Base-by-base conservation (phyloP, 2,329 filamentous ascomycete species). In the Fusarium beomiforme region DNA sequence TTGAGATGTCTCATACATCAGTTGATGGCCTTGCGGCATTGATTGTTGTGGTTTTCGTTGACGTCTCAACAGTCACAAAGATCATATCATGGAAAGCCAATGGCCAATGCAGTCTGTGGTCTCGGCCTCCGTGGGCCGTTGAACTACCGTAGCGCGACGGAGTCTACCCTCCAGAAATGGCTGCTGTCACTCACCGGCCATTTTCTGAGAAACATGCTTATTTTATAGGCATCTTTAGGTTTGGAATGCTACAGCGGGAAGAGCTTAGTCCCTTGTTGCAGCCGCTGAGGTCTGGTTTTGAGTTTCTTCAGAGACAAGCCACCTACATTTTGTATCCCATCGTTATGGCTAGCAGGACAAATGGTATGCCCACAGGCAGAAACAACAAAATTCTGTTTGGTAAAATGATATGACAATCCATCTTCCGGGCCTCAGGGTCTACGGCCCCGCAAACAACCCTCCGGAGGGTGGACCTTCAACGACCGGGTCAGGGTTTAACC, bases 391-490 rank as follows among this genome's bases (percentile, higher is more conserved):
- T 6, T 8, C 8, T 17, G 13, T 23, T 36, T 14, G 9, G 13
- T 29, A n/a, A 3, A 43, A 69, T 61, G 64, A 58, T 47, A 26
- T 61, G 69, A 53, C 37, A 37, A 41, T 60, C 24, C 64, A 44
- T 51, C n/a, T 31, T 51, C 59, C 50, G 46, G 51, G 23, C 21
- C 24, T 63, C 47, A 59, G 64, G 64, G 60, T 70, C 69, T 72
- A 56, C 69, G 47, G 69, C 65, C 69, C 69, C 69, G 65, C 65
- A 72, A 58, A 54, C 37, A 56, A 41, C n/a, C 31, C 33, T 56
- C 60, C 69, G 60, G 41, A 50, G 42, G 43, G 62, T 71, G 69
- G 70, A 50, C 56, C 70, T 57, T 6, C 13, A 72, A 72, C 69
- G 51, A 47, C 69, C 59, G 56, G 49, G 56, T 57, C 33, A 70